Percentiles rank a stretch among this genome's conserved stretches.
Evolutionary conservation across 2,329 filamentous ascomycete genomes (phyloP).

Genomic region (Alternaria brassicae): DNA sequence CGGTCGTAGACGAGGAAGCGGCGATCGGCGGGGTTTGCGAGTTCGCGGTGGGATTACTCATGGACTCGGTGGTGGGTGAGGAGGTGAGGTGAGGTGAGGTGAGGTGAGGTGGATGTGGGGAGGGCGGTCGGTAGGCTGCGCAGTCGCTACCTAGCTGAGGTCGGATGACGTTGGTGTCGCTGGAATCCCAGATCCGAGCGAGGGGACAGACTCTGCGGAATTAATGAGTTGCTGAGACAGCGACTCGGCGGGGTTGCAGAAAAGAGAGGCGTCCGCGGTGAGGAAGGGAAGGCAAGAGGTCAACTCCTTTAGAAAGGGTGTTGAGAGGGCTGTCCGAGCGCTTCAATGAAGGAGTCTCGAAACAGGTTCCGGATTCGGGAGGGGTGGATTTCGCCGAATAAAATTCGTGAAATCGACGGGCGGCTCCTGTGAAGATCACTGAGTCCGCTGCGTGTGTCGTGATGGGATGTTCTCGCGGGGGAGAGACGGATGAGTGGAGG

Average conservation of each 20-base stretch:
- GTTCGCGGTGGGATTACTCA: slow-evolving; percentile 67
- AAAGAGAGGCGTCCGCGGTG: slow-evolving; percentile 27
- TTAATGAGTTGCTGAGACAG: slow-evolving; percentile 34
- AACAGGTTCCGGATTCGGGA: slow-evolving; percentile 35
- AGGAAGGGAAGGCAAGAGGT: slow-evolving; percentile 31
- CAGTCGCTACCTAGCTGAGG: slow-evolving; percentile 21
- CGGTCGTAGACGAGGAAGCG: slow-evolving; percentile 57
- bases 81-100: slow-evolving; percentile 21
- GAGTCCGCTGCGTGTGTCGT: slow-evolving; percentile 42
- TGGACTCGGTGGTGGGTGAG: slow-evolving; percentile 43
- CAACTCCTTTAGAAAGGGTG: slow-evolving; percentile 38
- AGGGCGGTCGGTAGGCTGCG: slow-evolving; percentile 18
- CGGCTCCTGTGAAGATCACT: slow-evolving; percentile 39
- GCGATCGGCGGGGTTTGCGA: slow-evolving; percentile 58
- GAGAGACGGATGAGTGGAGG: slow-evolving; percentile 35
- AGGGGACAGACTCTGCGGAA: slow-evolving; percentile 24
- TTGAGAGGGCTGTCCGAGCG: slow-evolving; percentile 45
- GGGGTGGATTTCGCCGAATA: slow-evolving; percentile 46
- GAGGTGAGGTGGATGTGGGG: slow-evolving; percentile 8
- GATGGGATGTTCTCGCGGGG: slow-evolving; percentile 45
- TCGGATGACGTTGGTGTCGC: slow-evolving; percentile 23
- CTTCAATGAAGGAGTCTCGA: slow-evolving; percentile 38
- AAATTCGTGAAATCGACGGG: slow-evolving; percentile 49
- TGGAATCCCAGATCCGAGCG: slow-evolving; percentile 45
- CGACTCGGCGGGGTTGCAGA: slow-evolving; percentile 40